Conservation (phyloP, 192 early-diverging fungal genomes). For the Coemansia sp. region DNA sequence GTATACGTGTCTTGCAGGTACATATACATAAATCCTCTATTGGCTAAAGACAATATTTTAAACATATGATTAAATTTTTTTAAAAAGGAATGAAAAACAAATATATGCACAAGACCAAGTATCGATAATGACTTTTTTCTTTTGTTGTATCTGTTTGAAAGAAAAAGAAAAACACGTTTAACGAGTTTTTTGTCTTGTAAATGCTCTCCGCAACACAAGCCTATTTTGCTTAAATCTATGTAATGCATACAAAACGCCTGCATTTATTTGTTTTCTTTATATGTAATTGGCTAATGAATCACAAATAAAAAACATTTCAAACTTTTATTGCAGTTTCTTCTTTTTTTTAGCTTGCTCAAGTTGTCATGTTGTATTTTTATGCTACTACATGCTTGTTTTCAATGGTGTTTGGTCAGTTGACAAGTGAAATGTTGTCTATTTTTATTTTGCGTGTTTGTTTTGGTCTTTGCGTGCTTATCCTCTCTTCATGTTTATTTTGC, state of each 20-base stretch:
- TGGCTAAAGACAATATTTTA: not conserved
- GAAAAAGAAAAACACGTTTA: not conserved
- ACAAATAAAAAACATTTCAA: not conserved
- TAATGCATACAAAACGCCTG: not conserved
- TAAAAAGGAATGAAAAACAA: not conserved
- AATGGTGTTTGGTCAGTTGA: not conserved
- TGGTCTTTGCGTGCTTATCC: too few species aligned
- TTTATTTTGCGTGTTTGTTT: not conserved
- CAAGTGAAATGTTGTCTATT: conserved; percentile 9
- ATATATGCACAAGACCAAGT: not conserved
- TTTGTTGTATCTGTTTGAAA: not conserved
- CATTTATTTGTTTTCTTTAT: not conserved
- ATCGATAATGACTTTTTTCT: not conserved
- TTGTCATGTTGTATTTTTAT: not conserved
- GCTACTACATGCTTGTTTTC: not conserved
- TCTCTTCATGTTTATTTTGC: not conserved
- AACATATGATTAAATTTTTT: not conserved
- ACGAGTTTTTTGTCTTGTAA: not conserved
- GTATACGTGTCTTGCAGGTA: not conserved
- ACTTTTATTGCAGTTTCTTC: conserved; percentile 2
- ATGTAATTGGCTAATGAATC: not conserved
- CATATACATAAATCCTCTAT: not conserved
- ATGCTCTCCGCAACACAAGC: not conserved
- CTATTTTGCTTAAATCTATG: not conserved
- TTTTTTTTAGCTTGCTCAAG: not conserved